Conservation (phyloP, 2,329 filamentous ascomycete genomes). For the Lasiodiplodia sp. region DNA sequence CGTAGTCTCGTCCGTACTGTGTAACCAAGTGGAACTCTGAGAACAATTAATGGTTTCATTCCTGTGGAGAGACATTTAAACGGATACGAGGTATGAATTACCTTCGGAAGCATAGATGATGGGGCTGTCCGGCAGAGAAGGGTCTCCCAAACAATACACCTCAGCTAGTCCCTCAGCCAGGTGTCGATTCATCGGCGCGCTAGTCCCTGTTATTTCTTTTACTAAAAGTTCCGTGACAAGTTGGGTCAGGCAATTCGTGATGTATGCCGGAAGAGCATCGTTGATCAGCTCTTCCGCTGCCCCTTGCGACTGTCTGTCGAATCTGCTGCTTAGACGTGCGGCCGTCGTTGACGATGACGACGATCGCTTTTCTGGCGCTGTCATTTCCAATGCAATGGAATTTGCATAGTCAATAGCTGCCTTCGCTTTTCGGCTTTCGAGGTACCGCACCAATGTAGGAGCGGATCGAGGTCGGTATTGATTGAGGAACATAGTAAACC, state of each 20-base stretch:
- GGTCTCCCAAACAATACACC: conserved; percentile 77
- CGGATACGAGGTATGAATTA: conserved; percentile 40
- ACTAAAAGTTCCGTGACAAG: conserved; percentile 72
- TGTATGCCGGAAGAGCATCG: conserved; percentile 73
- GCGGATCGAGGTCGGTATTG: conserved; percentile 65
- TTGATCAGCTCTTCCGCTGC: conserved; percentile 68
- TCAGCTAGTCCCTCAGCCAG: conserved; percentile 75
- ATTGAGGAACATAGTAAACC: conserved; percentile 71
- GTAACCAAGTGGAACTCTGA: conserved; percentile 74
- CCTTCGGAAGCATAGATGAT: conserved; percentile 77
- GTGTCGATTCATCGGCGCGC: conserved; percentile 67
- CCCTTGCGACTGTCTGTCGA: conserved; percentile 66
- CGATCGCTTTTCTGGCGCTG: conserved; percentile 56
- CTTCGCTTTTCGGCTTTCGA: conserved; percentile 72
- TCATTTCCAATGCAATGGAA: conserved; percentile 61
- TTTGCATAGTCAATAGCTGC: conserved; percentile 74
- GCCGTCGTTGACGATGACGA: conserved; percentile 29
- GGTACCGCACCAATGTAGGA: conserved; percentile 70
- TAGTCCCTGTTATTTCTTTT: conserved; percentile 68
- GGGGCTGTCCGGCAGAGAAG: conserved; percentile 72
- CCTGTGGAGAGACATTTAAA: background rate
- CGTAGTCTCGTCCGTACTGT: conserved; percentile 74
- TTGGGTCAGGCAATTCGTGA: conserved; percentile 70
- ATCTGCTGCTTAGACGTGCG: conserved; percentile 60
- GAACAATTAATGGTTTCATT: background rate